Conservation (phyloP, 768 basidiomycete genomes). For the Lentinula boryana region DNA sequence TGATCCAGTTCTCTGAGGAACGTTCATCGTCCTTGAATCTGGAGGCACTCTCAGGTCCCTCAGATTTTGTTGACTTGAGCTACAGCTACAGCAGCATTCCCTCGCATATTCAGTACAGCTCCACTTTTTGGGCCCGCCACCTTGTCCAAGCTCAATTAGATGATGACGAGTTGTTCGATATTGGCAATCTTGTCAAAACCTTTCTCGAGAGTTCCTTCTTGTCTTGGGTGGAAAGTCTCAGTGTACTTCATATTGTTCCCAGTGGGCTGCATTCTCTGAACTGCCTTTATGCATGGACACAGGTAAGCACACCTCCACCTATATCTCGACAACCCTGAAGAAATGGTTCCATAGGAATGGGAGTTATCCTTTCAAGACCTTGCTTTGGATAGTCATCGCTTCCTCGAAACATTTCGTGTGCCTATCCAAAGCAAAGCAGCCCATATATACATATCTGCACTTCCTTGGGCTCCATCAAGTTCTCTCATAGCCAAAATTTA, state of each 20-base stretch:
- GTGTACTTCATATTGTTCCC: not conserved
- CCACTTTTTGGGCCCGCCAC: not conserved
- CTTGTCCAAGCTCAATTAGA: not conserved
- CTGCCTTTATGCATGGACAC: not conserved
- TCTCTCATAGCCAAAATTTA: not conserved
- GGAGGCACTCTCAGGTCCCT: not conserved
- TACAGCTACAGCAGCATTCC: not conserved
- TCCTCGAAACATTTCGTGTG: not conserved
- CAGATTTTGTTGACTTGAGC: not conserved
- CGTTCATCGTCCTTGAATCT: not conserved
- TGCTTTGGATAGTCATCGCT: not conserved
- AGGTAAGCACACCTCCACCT: not conserved
- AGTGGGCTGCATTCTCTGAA: not conserved
- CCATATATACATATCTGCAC: not conserved
- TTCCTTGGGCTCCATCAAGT: not conserved
- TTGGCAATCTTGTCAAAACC: not conserved
- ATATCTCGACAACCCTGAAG: too few relatives aligned
- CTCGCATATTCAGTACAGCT: not conserved
- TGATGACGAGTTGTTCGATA: not conserved
- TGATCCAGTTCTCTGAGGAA: not conserved
- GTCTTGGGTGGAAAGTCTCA: not conserved
- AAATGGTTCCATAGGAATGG: not conserved
- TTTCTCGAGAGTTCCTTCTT: not conserved
- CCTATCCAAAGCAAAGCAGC: not conserved
- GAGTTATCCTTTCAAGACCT: not conserved